These are phyloP conservation scores for Boletus insuetus DNA, from an alignment of 768 basidiomycete species.

Conservation along the genomic window DNA sequence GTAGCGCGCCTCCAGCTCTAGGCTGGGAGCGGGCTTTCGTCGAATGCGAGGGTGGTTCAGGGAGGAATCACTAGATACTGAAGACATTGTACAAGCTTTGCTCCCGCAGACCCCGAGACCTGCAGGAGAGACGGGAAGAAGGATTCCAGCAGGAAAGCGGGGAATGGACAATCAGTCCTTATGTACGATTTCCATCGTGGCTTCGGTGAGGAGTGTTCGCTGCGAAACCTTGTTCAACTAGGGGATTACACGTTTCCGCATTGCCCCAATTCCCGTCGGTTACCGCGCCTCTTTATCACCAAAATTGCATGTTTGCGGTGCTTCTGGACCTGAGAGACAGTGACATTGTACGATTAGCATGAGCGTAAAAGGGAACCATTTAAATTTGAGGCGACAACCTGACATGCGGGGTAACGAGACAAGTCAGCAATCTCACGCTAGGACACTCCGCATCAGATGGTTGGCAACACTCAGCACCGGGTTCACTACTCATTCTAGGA, in stretches of 20 bases:
- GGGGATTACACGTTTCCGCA: constrained; percentile 26
- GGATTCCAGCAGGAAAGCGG: constrained; percentile 19
- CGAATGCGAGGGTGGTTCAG: constrained; percentile 26
- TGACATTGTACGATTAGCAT: background rate
- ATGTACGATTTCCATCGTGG: constrained; percentile 36
- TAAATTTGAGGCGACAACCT: background rate
- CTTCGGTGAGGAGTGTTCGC: constrained; percentile 31
- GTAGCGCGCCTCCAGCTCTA: constrained; percentile 53
- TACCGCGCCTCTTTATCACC: constrained; percentile 30
- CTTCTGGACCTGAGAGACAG: constrained; percentile 19
- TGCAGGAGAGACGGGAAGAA: constrained; percentile 10
- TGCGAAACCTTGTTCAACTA: constrained; percentile 16
- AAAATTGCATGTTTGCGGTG: constrained; percentile 12
- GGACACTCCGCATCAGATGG: background rate
- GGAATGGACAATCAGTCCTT: constrained; percentile 18
- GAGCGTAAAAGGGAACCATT: background rate
- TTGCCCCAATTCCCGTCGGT: constrained; percentile 33
- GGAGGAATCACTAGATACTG: constrained; percentile 26
- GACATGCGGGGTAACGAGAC: background rate
- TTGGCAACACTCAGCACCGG: background rate
- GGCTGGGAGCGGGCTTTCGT: constrained; percentile 57
- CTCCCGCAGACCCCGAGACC: constrained; percentile 12
- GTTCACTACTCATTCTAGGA: no score
- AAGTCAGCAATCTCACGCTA: constrained; percentile 6
- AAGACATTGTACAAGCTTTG: constrained; percentile 30